Evolutionary conservation across 768 basidiomycete species (phyloP).

Genomic region (Cystofilobasidium macerans): DNA sequence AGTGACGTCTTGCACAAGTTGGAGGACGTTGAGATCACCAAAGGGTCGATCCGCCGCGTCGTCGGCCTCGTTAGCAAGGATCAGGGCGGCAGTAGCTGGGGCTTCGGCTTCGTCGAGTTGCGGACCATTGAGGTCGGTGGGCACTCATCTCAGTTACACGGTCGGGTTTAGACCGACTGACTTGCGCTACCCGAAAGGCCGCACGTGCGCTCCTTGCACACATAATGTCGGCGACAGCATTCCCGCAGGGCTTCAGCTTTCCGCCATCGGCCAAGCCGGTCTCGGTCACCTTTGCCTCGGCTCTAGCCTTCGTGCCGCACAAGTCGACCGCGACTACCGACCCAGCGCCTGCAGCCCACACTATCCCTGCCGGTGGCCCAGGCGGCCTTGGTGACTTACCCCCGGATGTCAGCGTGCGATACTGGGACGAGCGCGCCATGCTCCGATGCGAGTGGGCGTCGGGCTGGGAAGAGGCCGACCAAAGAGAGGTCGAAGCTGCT

Average conservation of each 20-base stretch:
- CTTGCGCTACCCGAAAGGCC: not conserved
- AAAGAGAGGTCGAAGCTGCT: not conserved
- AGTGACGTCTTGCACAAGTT: slow-evolving; percentile 78
- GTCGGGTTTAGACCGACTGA: not conserved
- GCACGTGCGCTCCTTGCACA: slow-evolving; percentile 14
- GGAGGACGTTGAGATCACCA: slow-evolving; percentile 51
- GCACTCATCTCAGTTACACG: not conserved
- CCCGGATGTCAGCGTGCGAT: slow-evolving; percentile 1
- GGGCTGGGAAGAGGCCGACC: slow-evolving; percentile 16
- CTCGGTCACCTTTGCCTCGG: slow-evolving; percentile 18
- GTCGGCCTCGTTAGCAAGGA: slow-evolving; percentile 74
- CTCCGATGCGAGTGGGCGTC: slow-evolving; percentile 1
- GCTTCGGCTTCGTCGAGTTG: slow-evolving; percentile 90
- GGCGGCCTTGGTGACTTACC: slow-evolving; percentile 8
- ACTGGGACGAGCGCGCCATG: slow-evolving; percentile 14
- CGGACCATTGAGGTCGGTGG: slow-evolving; percentile 60
- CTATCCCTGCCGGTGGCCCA: not conserved
- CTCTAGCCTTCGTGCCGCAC: slow-evolving; percentile 2
- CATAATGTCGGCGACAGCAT: not conserved
- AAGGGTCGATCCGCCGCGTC: slow-evolving; percentile 59
- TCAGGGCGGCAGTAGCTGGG: slow-evolving; percentile 73
- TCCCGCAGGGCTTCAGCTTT: slow-evolving; percentile 19
- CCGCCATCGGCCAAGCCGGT: slow-evolving; percentile 10
- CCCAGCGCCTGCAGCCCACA: not conserved
- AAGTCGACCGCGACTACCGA: not conserved